A percentile compares a stretch with the other conserved stretches of the same genome.
Evolutionary conservation across 2,329 filamentous ascomycete species (phyloP).

Genomic region (Trichoderma breve): DNA sequence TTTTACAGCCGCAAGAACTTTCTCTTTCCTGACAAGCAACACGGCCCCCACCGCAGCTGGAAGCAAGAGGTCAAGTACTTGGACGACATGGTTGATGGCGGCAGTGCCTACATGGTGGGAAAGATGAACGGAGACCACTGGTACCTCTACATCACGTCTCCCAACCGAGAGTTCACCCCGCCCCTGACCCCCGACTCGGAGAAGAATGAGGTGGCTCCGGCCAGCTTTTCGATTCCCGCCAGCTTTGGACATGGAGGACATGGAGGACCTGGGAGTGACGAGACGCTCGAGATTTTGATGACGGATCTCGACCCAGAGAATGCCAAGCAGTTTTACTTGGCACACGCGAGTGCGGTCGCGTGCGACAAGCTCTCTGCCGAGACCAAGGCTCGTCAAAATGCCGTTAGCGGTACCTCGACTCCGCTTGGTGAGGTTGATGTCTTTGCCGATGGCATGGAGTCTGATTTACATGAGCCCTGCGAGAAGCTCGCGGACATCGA

Average conservation of each 20-base stretch:
- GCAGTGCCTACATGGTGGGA: constrained; percentile 98
- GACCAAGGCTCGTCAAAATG: constrained; percentile 60
- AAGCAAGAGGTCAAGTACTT: constrained; percentile 90
- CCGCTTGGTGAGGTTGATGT: constrained; percentile 69
- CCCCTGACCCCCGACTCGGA: constrained; percentile 70
- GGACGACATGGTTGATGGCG: constrained; percentile 85
- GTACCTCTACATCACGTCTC: constrained; percentile 96
- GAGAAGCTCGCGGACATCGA: constrained; percentile 59
- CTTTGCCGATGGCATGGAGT: constrained; percentile 65
- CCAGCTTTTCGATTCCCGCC: constrained; percentile 53
- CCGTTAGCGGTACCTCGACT: constrained; percentile 58
- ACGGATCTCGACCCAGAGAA: constrained; percentile 67
- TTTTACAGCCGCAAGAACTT: constrained; percentile 99
- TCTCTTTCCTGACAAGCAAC: constrained; percentile 90
- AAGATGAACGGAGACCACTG: constrained; percentile 99
- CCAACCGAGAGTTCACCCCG: constrained; percentile 74
- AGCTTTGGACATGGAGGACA: constrained; percentile 41
- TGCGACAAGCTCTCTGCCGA: constrained; percentile 72
- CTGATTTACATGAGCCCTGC: constrained; percentile 49
- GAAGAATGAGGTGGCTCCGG: constrained; percentile 35
- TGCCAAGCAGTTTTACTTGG: constrained; percentile 68
- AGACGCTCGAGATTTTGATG: constrained; percentile 74
- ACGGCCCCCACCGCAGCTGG: constrained; percentile 94
- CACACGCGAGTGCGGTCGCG: constrained; percentile 82
- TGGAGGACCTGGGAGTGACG: constrained; percentile 57